Evolutionary conservation across 768 basidiomycete genomes (phyloP).

Genomic region (Nevesoporus exiguus): DNA sequence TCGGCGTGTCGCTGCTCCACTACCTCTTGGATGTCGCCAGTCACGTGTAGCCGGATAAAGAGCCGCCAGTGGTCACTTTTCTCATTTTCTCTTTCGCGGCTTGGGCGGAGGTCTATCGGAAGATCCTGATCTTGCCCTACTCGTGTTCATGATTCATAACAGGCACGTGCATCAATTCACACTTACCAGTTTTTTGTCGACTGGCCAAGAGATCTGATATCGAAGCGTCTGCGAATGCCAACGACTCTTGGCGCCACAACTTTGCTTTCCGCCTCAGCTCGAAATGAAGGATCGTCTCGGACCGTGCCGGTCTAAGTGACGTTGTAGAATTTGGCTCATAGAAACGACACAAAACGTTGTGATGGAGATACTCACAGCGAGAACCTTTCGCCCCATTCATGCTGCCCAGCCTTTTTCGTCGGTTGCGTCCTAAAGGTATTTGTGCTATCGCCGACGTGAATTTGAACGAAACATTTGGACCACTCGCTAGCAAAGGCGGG

Average conservation of each 20-base stretch:
- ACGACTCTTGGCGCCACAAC: constrained; percentile 8
- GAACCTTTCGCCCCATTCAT: constrained; percentile 24
- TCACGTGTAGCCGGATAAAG: constrained; percentile 19
- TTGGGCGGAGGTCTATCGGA: constrained; percentile 16
- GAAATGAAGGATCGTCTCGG: constrained; percentile 21
- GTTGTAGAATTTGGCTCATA: background rate
- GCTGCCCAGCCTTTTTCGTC: constrained; percentile 17
- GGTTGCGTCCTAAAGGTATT: constrained; percentile 10
- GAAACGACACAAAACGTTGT: no score
- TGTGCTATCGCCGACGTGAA: constrained; percentile 17
- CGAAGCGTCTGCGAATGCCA: constrained; percentile 15
- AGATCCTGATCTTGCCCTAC: constrained; percentile 16
- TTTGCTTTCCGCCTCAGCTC: constrained; percentile 22
- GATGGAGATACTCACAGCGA: constrained; percentile 17
- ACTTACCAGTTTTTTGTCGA: constrained; percentile 8
- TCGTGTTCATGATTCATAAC: background rate
- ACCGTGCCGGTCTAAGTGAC: constrained; percentile 11
- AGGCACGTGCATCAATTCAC: background rate
- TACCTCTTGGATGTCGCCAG: background rate
- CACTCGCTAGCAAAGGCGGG: constrained; percentile 16
- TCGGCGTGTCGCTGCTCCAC: background rate
- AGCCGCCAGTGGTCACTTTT: constrained; percentile 15
- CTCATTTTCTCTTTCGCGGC: background rate
- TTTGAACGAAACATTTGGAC: constrained; percentile 25
- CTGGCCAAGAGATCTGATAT: constrained; percentile 18